Percentiles rank a stretch among this genome's conserved stretches.
Conservation (phyloP, 2,329 filamentous ascomycete species). For the Botrytis fragariae region DNA sequence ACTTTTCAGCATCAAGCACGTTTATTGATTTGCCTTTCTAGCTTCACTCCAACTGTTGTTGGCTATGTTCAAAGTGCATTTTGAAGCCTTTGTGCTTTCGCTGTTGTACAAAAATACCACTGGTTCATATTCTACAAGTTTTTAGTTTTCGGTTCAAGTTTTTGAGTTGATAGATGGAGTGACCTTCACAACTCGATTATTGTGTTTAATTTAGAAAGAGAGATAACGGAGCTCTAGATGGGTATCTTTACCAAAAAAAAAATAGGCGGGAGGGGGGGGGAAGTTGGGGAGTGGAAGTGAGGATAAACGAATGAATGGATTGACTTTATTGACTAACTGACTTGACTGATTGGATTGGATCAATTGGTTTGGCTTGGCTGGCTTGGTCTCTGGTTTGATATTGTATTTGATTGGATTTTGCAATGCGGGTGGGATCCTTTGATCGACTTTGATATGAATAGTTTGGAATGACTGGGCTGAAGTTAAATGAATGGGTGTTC, state of each 20-base stretch:
- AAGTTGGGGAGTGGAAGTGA: not conserved
- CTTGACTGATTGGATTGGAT: conserved; percentile 19
- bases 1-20: conserved; percentile 9
- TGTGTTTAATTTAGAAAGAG: conserved; percentile 8
- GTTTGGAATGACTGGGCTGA: conserved; percentile 6
- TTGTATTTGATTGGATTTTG: conserved; percentile 16
- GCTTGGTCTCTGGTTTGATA: conserved; percentile 13
- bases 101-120: conserved; percentile 20
- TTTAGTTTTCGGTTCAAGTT: conserved; percentile 7
- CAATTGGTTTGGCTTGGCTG: conserved; percentile 19
- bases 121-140: conserved; percentile 1
- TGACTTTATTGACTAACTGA: conserved; percentile 20
- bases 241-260: not conserved
- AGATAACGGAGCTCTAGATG: conserved; percentile 5
- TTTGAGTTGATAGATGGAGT: not conserved
- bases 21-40: conserved; percentile 10
- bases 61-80: conserved; percentile 8
- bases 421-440: conserved; percentile 1
- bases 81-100: conserved; percentile 8
- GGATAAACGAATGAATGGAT: conserved; percentile 18
- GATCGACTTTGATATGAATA: conserved; percentile 13
- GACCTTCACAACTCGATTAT: not conserved
- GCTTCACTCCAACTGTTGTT: conserved; percentile 2
- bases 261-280: not conserved
- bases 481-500: not conserved